A percentile compares a stretch with the other conserved stretches of the same genome.
Evolutionary conservation across 1,139 yeast genomes (phyloP).

Genomic region (Yamadazyma trypodendri): DNA sequence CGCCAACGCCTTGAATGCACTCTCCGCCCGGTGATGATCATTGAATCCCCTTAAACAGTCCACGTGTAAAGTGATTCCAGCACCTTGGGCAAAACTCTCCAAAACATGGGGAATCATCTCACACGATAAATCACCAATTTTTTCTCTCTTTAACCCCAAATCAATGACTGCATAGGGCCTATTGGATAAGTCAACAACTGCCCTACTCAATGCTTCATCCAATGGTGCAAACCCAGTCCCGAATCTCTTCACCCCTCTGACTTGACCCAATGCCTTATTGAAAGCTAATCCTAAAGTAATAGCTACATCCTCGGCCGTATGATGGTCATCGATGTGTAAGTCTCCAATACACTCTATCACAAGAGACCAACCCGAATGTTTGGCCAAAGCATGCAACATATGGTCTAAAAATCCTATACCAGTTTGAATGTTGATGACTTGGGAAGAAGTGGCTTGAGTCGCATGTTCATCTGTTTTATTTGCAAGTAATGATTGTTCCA

Average conservation of each 20-base stretch:
- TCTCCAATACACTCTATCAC: slow-evolving; percentile 90
- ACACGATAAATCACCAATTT: slow-evolving; percentile 85
- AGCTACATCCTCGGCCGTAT: slow-evolving; percentile 93
- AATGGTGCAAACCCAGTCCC: slow-evolving; percentile 95
- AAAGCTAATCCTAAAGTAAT: slow-evolving; percentile 89
- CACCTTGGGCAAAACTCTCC: slow-evolving; percentile 91
- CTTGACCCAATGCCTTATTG: slow-evolving; percentile 84
- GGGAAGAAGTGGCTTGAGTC: slow-evolving; percentile 59
- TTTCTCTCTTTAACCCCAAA: slow-evolving; percentile 86
- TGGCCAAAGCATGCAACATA: slow-evolving; percentile 95
- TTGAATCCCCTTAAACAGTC: slow-evolving; percentile 91
- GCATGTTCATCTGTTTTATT: slow-evolving; percentile 50
- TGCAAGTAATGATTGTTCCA: slow-evolving; percentile 55
- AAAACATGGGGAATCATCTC: slow-evolving; percentile 98
- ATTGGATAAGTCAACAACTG: slow-evolving; percentile 90
- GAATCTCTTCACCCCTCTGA: slow-evolving; percentile 87
- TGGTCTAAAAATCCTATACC: slow-evolving; percentile 96
- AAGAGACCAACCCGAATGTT: slow-evolving; percentile 95
- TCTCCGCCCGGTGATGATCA: slow-evolving; percentile 95
- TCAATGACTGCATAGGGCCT: slow-evolving; percentile 91
- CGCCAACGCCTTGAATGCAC: slow-evolving; percentile 95
- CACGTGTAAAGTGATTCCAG: slow-evolving; percentile 87
- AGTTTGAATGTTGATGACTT: slow-evolving; percentile 76
- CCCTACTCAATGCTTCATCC: slow-evolving; percentile 92
- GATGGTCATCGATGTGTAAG: slow-evolving; percentile 94